Evolutionary conservation across 2,329 filamentous ascomycete genomes (phyloP), one percentile per base, ranked within the genome.

Genomic region (Ophiostoma angusticollis): DNA sequence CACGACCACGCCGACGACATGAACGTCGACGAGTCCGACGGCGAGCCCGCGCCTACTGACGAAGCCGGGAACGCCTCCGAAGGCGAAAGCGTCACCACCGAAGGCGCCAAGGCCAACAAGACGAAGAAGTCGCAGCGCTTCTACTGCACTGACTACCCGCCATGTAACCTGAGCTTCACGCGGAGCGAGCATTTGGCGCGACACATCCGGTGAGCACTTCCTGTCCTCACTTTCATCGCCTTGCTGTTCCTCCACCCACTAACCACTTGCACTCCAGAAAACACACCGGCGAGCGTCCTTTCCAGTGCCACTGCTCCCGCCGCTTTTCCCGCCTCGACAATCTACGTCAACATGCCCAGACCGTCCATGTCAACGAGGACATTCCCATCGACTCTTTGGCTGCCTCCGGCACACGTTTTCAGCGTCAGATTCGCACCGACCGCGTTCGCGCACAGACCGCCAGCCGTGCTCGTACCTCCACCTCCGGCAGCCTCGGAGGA

Each of bases 101-200:
- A 80, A 53, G 65, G 75, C 30, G 65, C 68, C n/a, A 74, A 80
- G 45, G 80, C 83, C 8, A 78, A 72, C 37, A 93, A 93, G 63
- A 96, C 95, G 72, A 95, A 94, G 64, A 94, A 94, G 60, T 85
- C 86, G 1, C 86, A 95, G 58, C 77, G 85, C 32, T 98, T 98
- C 60, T 95, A 89, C 60, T 98, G 91, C 62, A 93, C 82, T 4
- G 86, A 94, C 23, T 96, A 85, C 51, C 89, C 89, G 19, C 87
- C 87, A 4, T 98, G 91, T 60, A 87, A 80, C 52, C 60, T 98
- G 42, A 95, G 86, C 59, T 98, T 98, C 56, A 96, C 91, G 0
- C 70, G 91, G 45, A 96, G 89, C 54, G 91, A 98, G 57, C 91
- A 98, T 64, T 61, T 98, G 44, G 89, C 89, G 13, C 74, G 91